phyloP scores from a whole-genome alignment of 306 rosid genomes.

The Quercus berberidifolia region DNA sequence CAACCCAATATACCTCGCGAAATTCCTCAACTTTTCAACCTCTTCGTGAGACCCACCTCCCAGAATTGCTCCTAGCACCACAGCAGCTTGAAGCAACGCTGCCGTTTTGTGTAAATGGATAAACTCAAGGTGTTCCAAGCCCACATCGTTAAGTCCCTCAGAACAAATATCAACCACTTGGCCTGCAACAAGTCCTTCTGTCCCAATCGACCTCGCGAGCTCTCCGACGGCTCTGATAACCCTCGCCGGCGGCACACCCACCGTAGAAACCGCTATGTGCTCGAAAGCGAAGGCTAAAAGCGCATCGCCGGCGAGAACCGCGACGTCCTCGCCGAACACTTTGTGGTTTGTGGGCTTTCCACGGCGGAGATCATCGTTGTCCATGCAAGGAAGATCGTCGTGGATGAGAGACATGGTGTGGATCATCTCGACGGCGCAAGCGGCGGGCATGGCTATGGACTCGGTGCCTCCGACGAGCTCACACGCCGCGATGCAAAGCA shows the following conservation, averaged over 20 bases:
- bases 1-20: slow-evolving; percentile 59
- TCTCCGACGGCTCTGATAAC: slow-evolving; percentile 47
- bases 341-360: slow-evolving; percentile 77
- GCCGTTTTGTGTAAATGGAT: slow-evolving; percentile 75
- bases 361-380: slow-evolving; percentile 77
- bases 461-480: slow-evolving; percentile 60
- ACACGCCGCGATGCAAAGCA: slow-evolving; percentile 69
- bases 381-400: slow-evolving; percentile 83
- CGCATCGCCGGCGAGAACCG: slow-evolving; percentile 75
- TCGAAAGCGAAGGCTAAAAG: slow-evolving; percentile 62
- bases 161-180: slow-evolving; percentile 62
- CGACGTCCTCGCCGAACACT: slow-evolving; percentile 68
- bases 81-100: slow-evolving; percentile 57
- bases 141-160: slow-evolving; percentile 44
- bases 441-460: slow-evolving; percentile 52
- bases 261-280: slow-evolving; percentile 42
- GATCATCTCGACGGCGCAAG: slow-evolving; percentile 80
- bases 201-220: slow-evolving; percentile 56
- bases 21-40: slow-evolving; percentile 50
- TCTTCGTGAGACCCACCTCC: slow-evolving; percentile 61
- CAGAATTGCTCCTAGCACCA: slow-evolving; percentile 60
- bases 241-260: slow-evolving; percentile 32
- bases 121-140: slow-evolving; percentile 48
- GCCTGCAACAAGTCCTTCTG: slow-evolving; percentile 72
- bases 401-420: slow-evolving; percentile 86